Percentiles rank a stretch among this genome's conserved stretches.
These are phyloP conservation scores for Thermothielavioides terrestris DNA, from an alignment of 495 filamentous ascomycete species.

Conservation along the genomic window DNA sequence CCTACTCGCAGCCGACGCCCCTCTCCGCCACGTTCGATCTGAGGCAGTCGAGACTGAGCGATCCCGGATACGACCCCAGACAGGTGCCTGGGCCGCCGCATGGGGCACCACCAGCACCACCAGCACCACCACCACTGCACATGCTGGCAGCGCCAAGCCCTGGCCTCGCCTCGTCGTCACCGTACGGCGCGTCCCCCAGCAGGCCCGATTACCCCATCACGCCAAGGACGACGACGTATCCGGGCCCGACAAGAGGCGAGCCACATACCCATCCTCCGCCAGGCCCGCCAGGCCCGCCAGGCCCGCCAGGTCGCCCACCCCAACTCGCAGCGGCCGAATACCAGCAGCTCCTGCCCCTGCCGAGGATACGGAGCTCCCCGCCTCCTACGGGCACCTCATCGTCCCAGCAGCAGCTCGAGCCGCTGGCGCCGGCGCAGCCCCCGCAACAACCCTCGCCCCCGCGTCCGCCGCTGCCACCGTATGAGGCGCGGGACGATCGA, in stretches of 20 bases:
- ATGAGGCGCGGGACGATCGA: conserved; percentile 37
- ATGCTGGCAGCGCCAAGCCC: conserved; percentile 25
- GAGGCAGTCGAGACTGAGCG: conserved; percentile 29
- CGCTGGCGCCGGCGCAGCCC: neutral
- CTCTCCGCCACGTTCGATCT: conserved; percentile 36
- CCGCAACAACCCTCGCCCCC: neutral
- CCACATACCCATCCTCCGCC: too few species aligned
- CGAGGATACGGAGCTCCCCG: conserved; percentile 35
- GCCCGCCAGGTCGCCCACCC: conserved; percentile 21
- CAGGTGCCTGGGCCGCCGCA: conserved; percentile 20
- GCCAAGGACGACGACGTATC: conserved; percentile 33
- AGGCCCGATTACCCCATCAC: conserved; percentile 34
- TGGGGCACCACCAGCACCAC: conserved; percentile 24
- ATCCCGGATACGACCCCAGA: conserved; percentile 29
- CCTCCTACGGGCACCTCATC: conserved; percentile 26
- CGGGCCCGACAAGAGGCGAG: conserved; percentile 41
- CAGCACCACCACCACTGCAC: conserved; percentile 24
- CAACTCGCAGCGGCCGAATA: conserved; percentile 34
- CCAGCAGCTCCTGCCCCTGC: conserved; percentile 41
- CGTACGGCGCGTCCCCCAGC: conserved; percentile 31
- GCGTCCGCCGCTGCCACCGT: conserved; percentile 9
- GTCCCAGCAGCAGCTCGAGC: neutral
- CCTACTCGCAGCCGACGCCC: conserved; percentile 35
- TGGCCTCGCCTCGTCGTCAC: conserved; percentile 22
- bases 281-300: too few species aligned